phyloP scores from a whole-genome alignment of 2,329 filamentous ascomycete species.

The Penicillium sp. region DNA sequence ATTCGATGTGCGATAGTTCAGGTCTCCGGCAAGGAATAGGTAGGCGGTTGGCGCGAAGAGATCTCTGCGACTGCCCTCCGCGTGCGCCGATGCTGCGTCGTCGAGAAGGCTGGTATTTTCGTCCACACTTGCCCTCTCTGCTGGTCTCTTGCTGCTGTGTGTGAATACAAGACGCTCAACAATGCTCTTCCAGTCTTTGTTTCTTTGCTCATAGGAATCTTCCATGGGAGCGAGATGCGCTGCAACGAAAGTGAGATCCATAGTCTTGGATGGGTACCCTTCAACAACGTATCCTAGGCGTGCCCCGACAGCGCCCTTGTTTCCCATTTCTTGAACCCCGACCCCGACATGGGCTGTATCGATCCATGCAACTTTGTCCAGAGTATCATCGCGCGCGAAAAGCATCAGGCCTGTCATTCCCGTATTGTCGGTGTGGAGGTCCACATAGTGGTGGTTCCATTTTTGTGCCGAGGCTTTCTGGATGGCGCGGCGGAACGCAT shows the following conservation, averaged over 20 bases:
- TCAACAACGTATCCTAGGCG: slow-evolving; percentile 59
- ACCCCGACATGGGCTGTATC: slow-evolving; percentile 81
- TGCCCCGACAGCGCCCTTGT: slow-evolving; percentile 87
- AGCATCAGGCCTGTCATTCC: slow-evolving; percentile 90
- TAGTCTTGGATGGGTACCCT: slow-evolving; percentile 43
- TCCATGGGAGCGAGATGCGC: slow-evolving; percentile 91
- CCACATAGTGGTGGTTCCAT: slow-evolving; percentile 58
- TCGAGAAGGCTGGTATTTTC: slow-evolving; percentile 35
- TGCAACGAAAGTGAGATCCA: slow-evolving; percentile 78
- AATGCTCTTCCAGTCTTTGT: slow-evolving; percentile 84
- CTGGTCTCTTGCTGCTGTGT: slow-evolving; percentile 1
- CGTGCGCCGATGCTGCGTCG: slow-evolving; percentile 27
- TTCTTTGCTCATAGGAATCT: slow-evolving; percentile 69
- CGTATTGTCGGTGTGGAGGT: slow-evolving; percentile 69
- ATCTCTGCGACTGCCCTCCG: slow-evolving; percentile 28
- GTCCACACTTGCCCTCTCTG: slow-evolving; percentile 20
- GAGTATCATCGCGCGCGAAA: slow-evolving; percentile 65
- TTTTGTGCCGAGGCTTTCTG: slow-evolving; percentile 61
- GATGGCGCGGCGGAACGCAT: slow-evolving; percentile 68
- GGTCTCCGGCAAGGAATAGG: slow-evolving; percentile 83
- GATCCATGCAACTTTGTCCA: slow-evolving; percentile 60
- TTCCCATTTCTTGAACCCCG: slow-evolving; percentile 83
- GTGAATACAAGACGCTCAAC: slow-evolving; percentile 76
- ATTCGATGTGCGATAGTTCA: slow-evolving; percentile 87
- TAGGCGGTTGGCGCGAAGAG: slow-evolving; percentile 75